Conservation (phyloP, 495 filamentous ascomycete species). For the Cercophora scortea region DNA sequence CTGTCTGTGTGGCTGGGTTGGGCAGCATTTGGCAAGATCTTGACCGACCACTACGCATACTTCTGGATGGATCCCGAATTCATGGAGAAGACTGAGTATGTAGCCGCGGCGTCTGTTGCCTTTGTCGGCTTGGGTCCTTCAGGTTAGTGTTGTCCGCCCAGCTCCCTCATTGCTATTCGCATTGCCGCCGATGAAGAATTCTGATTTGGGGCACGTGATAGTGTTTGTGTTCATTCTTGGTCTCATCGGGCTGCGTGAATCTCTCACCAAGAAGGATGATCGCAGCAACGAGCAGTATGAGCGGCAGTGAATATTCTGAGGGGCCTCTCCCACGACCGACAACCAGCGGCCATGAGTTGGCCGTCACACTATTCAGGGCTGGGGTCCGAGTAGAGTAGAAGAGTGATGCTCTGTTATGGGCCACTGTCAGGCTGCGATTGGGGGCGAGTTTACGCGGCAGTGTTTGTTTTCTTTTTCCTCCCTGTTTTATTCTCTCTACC, state of each 20-base stretch:
- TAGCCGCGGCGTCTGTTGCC: conserved; percentile 22
- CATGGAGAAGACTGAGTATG: conserved; percentile 18
- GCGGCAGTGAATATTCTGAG: too few species aligned
- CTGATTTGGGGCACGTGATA: conserved; percentile 3
- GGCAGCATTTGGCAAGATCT: conserved; percentile 36
- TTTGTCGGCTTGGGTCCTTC: conserved; percentile 27
- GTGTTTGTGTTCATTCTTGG: conserved; percentile 37
- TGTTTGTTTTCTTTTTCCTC: neutral
- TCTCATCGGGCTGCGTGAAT: conserved; percentile 36
- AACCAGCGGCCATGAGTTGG: neutral
- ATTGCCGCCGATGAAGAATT: neutral
- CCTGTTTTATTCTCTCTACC: too few species aligned
- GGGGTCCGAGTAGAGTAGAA: too few species aligned
- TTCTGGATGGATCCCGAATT: conserved; percentile 38
- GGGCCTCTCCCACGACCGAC: neutral
- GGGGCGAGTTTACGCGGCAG: neutral
- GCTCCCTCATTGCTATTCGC: neutral
- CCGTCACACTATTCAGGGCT: neutral
- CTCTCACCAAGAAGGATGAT: conserved; percentile 16
- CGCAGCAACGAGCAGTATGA: too few species aligned
- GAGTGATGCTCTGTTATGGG: neutral
- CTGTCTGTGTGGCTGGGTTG: conserved; percentile 37
- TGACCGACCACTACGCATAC: conserved; percentile 38
- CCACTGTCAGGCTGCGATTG: neutral
- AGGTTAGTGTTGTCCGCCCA: conserved; percentile 21